These are phyloP conservation scores for Crinitomyces ghanaensis DNA, from an alignment of 805 yeast species.

Conservation along the genomic window DNA sequence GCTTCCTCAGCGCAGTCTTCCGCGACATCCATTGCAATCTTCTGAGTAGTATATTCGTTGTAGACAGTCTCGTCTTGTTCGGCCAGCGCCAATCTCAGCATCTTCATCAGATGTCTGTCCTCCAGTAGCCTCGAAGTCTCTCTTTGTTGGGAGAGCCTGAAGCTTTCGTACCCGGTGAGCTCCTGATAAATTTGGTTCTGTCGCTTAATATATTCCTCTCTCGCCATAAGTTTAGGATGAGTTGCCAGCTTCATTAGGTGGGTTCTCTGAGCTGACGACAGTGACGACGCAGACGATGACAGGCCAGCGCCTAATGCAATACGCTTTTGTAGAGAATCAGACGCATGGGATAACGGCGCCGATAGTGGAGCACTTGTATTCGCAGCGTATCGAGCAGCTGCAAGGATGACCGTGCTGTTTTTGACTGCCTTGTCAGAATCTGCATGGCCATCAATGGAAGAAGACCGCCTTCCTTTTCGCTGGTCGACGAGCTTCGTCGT, in stretches of 20 bases:
- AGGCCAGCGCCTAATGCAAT: too few relatives aligned
- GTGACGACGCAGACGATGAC: too few relatives aligned
- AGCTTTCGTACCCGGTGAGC: slow-evolving; percentile 14
- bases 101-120: slow-evolving; percentile 11
- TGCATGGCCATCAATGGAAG: background rate
- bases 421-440: background rate
- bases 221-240: slow-evolving; percentile 9
- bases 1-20: slow-evolving; percentile 6
- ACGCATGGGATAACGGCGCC: too few relatives aligned
- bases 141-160: slow-evolving; percentile 4
- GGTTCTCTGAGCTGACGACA: too few relatives aligned
- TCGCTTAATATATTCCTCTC: slow-evolving; percentile 16
- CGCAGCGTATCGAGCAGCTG: too few relatives aligned
- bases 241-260: background rate
- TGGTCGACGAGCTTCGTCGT: too few relatives aligned
- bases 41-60: slow-evolving; percentile 17
- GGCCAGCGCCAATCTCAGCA: slow-evolving; percentile 19
- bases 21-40: slow-evolving; percentile 5
- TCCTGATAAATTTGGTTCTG: slow-evolving; percentile 20
- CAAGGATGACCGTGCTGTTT: background rate
- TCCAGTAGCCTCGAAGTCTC: slow-evolving; percentile 2
- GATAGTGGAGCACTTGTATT: too few relatives aligned
- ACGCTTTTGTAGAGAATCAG: too few relatives aligned
- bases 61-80: slow-evolving; percentile 20
- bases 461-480: background rate